A percentile compares a stretch with the other conserved stretches of the same genome.
These are phyloP conservation scores for Chamaenerion angustifolium DNA, from an alignment of 345 rosid genomes.

Conservation along the genomic window DNA sequence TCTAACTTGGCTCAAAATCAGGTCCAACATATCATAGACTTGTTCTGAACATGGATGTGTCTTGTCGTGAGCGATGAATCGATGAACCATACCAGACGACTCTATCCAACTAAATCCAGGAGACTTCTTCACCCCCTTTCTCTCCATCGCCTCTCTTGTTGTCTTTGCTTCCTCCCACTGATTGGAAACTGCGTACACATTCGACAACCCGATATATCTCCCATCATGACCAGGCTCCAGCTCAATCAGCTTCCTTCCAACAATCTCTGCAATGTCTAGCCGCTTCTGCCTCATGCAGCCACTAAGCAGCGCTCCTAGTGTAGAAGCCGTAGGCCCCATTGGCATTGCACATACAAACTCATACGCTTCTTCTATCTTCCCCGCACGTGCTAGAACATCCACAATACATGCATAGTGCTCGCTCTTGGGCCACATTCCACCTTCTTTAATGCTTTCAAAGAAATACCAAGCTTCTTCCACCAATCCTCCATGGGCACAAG, in stretches of 20 bases:
- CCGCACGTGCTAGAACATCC: conserved; percentile 67
- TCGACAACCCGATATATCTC: conserved; percentile 54
- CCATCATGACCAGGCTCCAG: conserved; percentile 64
- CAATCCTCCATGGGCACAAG: conserved; percentile 79
- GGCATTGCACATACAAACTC: conserved; percentile 40
- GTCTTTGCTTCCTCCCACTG: conserved; percentile 53
- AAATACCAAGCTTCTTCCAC: conserved; percentile 56
- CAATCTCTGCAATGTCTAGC: conserved; percentile 48
- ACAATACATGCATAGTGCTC: conserved; percentile 92
- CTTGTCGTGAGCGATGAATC: conserved; percentile 58
- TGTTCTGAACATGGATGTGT: conserved; percentile 25
- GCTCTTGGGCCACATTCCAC: conserved; percentile 31
- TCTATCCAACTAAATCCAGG: conserved; percentile 61
- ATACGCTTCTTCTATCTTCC: conserved; percentile 49
- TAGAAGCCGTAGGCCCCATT: conserved; percentile 44
- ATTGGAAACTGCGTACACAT: conserved; percentile 40
- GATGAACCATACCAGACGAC: conserved; percentile 30
- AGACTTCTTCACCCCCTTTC: conserved; percentile 61
- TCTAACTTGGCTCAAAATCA: conserved; percentile 32
- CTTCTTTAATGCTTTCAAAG: conserved; percentile 28
- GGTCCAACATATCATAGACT: conserved; percentile 27
- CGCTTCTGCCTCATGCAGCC: conserved; percentile 61
- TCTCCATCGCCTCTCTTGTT: conserved; percentile 64
- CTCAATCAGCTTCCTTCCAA: conserved; percentile 65
- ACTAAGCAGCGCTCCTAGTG: conserved; percentile 60